Conservation (phyloP, 345 rosid species). For the Laguncularia racemosa region DNA sequence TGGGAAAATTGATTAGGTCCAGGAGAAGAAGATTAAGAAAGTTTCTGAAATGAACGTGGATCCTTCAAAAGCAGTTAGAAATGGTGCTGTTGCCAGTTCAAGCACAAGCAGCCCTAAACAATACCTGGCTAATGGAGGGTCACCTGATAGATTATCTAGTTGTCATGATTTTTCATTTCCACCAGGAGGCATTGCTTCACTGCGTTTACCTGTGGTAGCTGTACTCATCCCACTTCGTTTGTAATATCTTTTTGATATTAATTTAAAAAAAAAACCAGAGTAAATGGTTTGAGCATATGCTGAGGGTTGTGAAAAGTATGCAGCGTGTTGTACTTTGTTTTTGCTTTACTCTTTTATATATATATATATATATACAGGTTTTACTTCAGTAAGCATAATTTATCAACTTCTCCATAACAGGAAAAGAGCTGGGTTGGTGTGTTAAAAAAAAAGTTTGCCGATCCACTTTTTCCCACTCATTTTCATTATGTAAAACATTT, state of each 20-base stretch:
- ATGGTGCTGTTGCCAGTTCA: constrained; percentile 68
- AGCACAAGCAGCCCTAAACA: constrained; percentile 41
- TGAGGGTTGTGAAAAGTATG: no score
- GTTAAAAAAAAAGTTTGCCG: no score
- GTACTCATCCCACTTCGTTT: constrained; percentile 3
- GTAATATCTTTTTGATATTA: no score
- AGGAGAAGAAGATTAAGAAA: constrained; percentile 93
- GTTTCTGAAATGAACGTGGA: constrained; percentile 70
- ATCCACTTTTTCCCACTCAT: no score
- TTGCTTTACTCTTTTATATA: neutral
- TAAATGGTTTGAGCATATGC: no score
- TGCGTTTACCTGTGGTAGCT: constrained; percentile 90
- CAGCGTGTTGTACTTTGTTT: neutral
- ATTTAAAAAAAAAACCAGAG: no score
- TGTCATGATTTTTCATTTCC: constrained; percentile 48
- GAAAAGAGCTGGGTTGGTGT: no score
- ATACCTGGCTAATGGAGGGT: constrained; percentile 55
- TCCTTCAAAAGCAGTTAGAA: constrained; percentile 54
- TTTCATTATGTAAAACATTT: no score
- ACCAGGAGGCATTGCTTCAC: constrained; percentile 67
- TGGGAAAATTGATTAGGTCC: constrained; percentile 54
- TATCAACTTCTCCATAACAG: no score
- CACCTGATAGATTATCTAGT: constrained; percentile 32
- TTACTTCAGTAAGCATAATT: no score
- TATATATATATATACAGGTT: neutral